phyloP scores from a whole-genome alignment of 805 yeast species.

The Naumovozyma castellii region DNA sequence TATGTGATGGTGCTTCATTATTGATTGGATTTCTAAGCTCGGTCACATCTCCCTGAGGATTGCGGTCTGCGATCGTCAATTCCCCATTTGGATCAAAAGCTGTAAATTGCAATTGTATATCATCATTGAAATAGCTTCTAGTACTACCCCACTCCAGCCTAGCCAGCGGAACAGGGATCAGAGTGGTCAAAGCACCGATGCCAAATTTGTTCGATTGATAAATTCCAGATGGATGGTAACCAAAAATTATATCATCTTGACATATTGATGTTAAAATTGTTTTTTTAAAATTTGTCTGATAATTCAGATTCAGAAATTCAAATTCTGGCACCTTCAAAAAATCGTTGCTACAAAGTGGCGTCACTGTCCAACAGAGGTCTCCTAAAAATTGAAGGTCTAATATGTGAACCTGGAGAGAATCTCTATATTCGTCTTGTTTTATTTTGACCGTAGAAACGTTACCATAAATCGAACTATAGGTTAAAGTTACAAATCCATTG shows the following conservation, averaged over 20 bases:
- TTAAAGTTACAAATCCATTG: constrained; percentile 9
- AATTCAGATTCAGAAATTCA: constrained; percentile 18
- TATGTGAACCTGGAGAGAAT: constrained; percentile 2
- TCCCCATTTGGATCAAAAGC: constrained; percentile 10
- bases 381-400: constrained; percentile 17
- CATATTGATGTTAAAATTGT: constrained; percentile 11
- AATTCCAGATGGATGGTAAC: constrained; percentile 8
- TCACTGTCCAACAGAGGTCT: constrained; percentile 11
- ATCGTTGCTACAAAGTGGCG: constrained; percentile 12
- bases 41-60: neutral
- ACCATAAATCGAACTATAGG: constrained; percentile 16
- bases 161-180: constrained; percentile 21
- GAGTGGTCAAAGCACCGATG: constrained; percentile 19
- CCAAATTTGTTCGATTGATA: constrained; percentile 18
- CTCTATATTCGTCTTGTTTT: neutral
- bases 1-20: neutral
- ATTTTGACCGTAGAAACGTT: constrained; percentile 14
- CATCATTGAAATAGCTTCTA: constrained; percentile 2
- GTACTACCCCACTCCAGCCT: constrained; percentile 9
- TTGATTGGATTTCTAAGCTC: neutral
- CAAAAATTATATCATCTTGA: constrained; percentile 15
- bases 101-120: constrained; percentile 13
- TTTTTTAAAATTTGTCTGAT: constrained; percentile 11
- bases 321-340: constrained; percentile 15
- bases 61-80: neutral